Base-by-base conservation (phyloP, 768 basidiomycete species). In the Clathrus columnatus region DNA sequence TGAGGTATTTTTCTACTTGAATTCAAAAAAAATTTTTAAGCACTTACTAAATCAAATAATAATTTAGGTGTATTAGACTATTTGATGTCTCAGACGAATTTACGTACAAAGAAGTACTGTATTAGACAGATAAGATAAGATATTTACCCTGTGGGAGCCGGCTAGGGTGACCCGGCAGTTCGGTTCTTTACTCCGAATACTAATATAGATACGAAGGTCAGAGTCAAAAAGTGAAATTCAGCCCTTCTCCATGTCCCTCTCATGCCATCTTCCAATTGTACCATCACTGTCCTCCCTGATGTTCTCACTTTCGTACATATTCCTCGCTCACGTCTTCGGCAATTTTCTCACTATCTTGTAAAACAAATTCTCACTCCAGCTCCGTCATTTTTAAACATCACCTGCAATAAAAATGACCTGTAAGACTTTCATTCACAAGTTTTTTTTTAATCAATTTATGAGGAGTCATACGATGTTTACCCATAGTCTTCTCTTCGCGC, bases 341-440 rank as follows among this genome's bases (percentile, higher is more conserved):
- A 74, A 1, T 72, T 86, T 51, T 78, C 78, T 7, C 77, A 81
- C 59, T 79, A 79, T 26, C 65, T 89, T 65, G 75, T 90, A 59
- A 78, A 78, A 57, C 83, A 85, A 67, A 79, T 88, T 56, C 78
- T 88, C 51, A 78, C 79, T 49, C 83, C 83, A 2, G 73, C 71
- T 57, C 82, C 84, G 16, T 74, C 76, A 5, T 88, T 88, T 66
- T 75, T 88, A 64, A 87, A 83, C 62, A 75, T 88, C 55, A 86
- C 85, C 51, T 85, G 78, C 70, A 91, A 91, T 65, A 79, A 85
- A 60, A 78, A 88, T 60, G 87, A 90, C 68, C 82, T 91, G 49
- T 50, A 50, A n/a, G 58, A 56, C 46, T 48, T 65, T 30, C 28
- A 14, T 20, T n/a, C n/a, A n/a, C 24, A n/a, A 24, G 16, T 30